A percentile compares a stretch with the other conserved stretches of the same genome.
Evolutionary conservation across 306 rosid species (phyloP).

Genomic region (Vicia faba): DNA sequence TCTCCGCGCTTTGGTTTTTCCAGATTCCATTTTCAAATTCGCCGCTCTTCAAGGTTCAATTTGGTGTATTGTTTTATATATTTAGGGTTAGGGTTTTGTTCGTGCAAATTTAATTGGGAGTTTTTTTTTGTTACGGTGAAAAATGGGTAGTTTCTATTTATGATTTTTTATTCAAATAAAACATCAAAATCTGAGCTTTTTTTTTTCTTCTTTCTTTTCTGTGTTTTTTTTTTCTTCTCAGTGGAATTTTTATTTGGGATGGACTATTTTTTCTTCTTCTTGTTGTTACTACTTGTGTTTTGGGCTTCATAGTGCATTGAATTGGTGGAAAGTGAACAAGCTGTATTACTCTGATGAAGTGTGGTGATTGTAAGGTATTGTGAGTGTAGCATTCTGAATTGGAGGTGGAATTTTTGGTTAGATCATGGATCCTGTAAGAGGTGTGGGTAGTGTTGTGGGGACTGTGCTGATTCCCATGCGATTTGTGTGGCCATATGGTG

Average conservation of each 20-base stretch:
- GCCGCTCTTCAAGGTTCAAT: conserved; percentile 31
- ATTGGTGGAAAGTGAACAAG: conserved; percentile 43
- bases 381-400: conserved; percentile 32
- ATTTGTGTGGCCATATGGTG: conserved; percentile 95
- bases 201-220: too few relatives aligned
- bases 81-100: conserved; percentile 59
- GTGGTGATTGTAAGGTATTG: conserved; percentile 50
- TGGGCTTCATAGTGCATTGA: conserved; percentile 37
- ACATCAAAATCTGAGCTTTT: conserved; percentile 30
- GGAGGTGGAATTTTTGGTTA: conserved; percentile 54
- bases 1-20: conserved; percentile 14
- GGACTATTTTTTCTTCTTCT: background rate
- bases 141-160: conserved; percentile 23
- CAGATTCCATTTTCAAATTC: conserved; percentile 44
- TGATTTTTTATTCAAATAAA: conserved; percentile 31
- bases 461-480: conserved; percentile 81
- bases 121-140: conserved; percentile 25
- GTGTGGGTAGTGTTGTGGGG: conserved; percentile 52
- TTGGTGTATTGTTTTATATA: conserved; percentile 31
- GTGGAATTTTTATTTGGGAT: conserved; percentile 24
- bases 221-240: background rate
- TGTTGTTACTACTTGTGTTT: conserved; percentile 18
- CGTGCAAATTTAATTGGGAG: conserved; percentile 33
- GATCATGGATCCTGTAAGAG: conserved; percentile 70
- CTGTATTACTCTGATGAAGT: conserved; percentile 41